Percentiles rank a stretch among this genome's conserved stretches.
Evolutionary conservation across 345 rosid genomes (phyloP).

Genomic region (Excoecaria cochinchinensis): DNA sequence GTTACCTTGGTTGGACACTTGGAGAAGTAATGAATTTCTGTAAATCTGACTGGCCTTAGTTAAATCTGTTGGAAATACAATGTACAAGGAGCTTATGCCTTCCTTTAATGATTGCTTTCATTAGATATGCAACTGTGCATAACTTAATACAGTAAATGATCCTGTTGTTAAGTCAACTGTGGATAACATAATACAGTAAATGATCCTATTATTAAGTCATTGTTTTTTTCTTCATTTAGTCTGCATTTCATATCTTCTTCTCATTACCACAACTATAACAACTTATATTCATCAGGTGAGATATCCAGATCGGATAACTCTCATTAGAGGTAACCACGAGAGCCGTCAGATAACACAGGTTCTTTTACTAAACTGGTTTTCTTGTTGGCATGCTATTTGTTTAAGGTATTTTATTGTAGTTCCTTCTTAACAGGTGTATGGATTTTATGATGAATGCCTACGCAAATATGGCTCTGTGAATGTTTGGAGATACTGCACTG

Average conservation of each 20-base stretch:
- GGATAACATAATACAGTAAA: background rate
- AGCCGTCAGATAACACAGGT: constrained; percentile 99
- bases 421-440: constrained; percentile 66
- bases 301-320: constrained; percentile 94
- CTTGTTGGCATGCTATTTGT: constrained; percentile 13
- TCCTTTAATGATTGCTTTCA: background rate
- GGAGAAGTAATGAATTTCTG: background rate
- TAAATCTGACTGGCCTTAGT: background rate
- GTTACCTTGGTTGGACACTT: background rate
- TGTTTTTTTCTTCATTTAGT: constrained; percentile 1
- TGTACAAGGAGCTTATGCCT: background rate
- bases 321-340: constrained; percentile 94
- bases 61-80: background rate
- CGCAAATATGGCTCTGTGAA: constrained; percentile 94
- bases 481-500: constrained; percentile 99
- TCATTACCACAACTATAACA: constrained; percentile 3
- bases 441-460: constrained; percentile 96
- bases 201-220: background rate
- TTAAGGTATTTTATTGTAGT: constrained; percentile 22
- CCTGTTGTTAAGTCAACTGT: too few relatives aligned
- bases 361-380: constrained; percentile 14
- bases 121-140: background rate
- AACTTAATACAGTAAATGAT: too few relatives aligned
- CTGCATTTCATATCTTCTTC: background rate
- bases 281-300: constrained; percentile 64